Percentiles rank a stretch among this genome's conserved stretches.
Evolutionary conservation across 225 moss, liverwort and hornwort genomes (phyloP).

Genomic region (Neckera pumila): DNA sequence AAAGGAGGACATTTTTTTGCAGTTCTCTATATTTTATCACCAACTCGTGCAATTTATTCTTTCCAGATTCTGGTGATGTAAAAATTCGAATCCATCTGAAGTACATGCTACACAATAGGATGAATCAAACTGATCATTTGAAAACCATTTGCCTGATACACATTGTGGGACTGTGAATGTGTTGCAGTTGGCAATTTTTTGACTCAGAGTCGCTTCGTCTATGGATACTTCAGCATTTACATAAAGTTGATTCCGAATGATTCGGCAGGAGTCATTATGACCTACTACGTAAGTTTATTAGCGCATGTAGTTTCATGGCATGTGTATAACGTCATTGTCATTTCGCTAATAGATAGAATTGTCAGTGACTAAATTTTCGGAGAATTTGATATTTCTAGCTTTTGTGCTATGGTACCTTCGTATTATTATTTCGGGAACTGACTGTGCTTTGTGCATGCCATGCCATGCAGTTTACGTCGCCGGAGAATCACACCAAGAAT

Average conservation of each 20-base stretch:
- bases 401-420: not conserved
- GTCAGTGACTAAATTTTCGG: not conserved
- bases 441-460: not conserved
- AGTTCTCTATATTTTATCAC: not conserved
- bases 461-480: slow-evolving; percentile 45
- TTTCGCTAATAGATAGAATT: not conserved
- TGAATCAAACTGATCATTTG: not conserved
- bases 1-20: no score
- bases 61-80: not conserved
- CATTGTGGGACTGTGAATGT: not conserved
- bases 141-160: not conserved
- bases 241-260: slow-evolving; percentile 48
- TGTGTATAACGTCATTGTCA: not conserved
- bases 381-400: not conserved
- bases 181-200: slow-evolving; percentile 34
- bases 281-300: slow-evolving; percentile 46
- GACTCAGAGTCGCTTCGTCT: slow-evolving; percentile 21
- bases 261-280: slow-evolving; percentile 51
- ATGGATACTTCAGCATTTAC: slow-evolving; percentile 46
- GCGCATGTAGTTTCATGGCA: not conserved
- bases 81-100: not conserved
- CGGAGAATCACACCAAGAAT: not conserved
- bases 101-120: not conserved
- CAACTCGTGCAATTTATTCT: no score
- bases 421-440: not conserved